Percentiles rank a stretch among this genome's conserved stretches.
These are phyloP conservation scores for Ceratobasidium sp. DNA, from an alignment of 1,284 basidiomycete genomes.

Conservation along the genomic window DNA sequence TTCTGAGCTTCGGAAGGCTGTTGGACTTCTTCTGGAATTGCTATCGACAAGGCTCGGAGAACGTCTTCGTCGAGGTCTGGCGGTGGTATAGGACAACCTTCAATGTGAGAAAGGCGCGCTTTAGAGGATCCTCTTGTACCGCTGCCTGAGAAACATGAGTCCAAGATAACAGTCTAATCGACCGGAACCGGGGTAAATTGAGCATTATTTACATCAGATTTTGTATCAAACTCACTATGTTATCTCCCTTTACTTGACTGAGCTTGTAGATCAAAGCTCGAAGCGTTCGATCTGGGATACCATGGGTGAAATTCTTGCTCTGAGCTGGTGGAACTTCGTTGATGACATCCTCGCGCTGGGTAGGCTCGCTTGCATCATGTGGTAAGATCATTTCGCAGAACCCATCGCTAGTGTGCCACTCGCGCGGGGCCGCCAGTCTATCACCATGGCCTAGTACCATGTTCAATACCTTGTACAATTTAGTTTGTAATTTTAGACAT, in stretches of 20 bases:
- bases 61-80: not conserved
- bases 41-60: not conserved
- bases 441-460: constrained; percentile 9
- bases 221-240: constrained; percentile 12
- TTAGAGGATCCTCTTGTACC: not conserved
- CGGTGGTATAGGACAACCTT: not conserved
- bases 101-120: not conserved
- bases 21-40: not conserved
- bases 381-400: constrained; percentile 7
- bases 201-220: not conserved
- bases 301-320: not conserved
- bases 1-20: no score
- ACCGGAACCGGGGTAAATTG: not conserved
- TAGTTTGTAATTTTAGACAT: not conserved
- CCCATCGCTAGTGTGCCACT: constrained; percentile 10
- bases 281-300: constrained; percentile 37
- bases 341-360: not conserved
- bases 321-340: no score
- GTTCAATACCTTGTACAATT: not conserved
- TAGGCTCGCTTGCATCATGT: constrained; percentile 11
- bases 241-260: constrained; percentile 19
- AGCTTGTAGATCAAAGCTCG: constrained; percentile 8
- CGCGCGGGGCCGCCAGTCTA: not conserved
- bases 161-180: constrained; percentile 22
- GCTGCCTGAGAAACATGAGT: constrained; percentile 29